Evolutionary conservation across 2,329 filamentous ascomycete genomes (phyloP), one percentile per base, ranked within the genome.

Genomic region (Fusarium sublunatum): DNA sequence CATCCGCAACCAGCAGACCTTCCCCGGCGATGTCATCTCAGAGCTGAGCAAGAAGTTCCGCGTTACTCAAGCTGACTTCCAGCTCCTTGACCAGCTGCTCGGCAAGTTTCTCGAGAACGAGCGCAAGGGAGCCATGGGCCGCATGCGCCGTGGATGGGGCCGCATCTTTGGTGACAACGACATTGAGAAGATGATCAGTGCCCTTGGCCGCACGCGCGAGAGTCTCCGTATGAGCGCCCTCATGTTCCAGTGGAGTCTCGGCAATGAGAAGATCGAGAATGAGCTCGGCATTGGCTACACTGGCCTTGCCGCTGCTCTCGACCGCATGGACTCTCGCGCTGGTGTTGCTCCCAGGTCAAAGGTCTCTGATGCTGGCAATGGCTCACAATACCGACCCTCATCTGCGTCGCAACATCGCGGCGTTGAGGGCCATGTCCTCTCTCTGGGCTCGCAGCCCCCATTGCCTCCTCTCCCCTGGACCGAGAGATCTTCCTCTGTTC

Each of bases 231-330:
- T 89, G 79, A 88, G 86, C 69, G 83, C 86, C 7, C 79, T 87
- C 40, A 82, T 88, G 67, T 86, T 90, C 73, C 83, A 88, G 64
- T 90, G 87, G 86, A 86, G 83, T 19, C 77, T 90, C 4, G 86
- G 86, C 8, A 81, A 81, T 28, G 79, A 81, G 19, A 85, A 83
- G 70, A 82, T 84, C 13, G 86, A 89, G 64, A 82, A 83, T 13
- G 82, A 86, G 11, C 81, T 86, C 38, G 86, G 87, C 15, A 88
- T 89, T 41, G 88, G 88, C 39, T 91, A 89, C 69, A 87, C 87
- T 2, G 87, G 87, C 5, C 80, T 91, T 7, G 84, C 86, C 1
- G 87, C 88, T 9, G 88, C 88, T 4, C 80, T 91, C 10, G 85
- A 88, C 40, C 71, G 70, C 32, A 70, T 73, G 41, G 74, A 76